A percentile compares a stretch with the other conserved stretches of the same genome.
Conservation (phyloP, 2,329 filamentous ascomycete species). For the Cladosporium halotolerans region DNA sequence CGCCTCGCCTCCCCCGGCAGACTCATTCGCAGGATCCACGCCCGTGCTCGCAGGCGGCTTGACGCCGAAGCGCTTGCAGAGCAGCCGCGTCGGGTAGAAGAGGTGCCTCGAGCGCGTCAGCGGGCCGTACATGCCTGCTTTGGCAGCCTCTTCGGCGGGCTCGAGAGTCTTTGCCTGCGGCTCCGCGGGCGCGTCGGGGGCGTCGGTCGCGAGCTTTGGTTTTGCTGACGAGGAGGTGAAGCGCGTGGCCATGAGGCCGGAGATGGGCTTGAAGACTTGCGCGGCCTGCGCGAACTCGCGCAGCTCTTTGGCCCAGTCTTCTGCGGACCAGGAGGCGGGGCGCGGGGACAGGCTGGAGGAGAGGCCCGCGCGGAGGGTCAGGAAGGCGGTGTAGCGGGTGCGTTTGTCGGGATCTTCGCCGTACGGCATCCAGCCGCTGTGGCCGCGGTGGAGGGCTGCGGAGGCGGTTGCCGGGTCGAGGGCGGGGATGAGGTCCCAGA, state of each 20-base stretch:
- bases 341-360: conserved; percentile 53
- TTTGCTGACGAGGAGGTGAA: conserved; percentile 57
- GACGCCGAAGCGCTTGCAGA: conserved; percentile 97
- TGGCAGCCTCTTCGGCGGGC: conserved; percentile 79
- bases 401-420: conserved; percentile 74
- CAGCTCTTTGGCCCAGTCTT: conserved; percentile 76
- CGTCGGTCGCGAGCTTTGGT: conserved; percentile 29
- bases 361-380: conserved; percentile 68
- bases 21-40: conserved; percentile 37
- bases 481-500: conserved; percentile 43
- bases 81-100: conserved; percentile 73
- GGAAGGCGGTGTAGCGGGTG: conserved; percentile 70
- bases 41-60: conserved; percentile 64
- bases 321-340: conserved; percentile 46
- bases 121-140: conserved; percentile 83
- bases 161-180: conserved; percentile 55
- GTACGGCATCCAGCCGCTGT: conserved; percentile 71
- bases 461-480: conserved; percentile 38
- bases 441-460: conserved; percentile 42
- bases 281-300: conserved; percentile 69
- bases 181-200: conserved; percentile 21
- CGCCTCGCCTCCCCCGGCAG: conserved; percentile 42
- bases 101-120: conserved; percentile 68
- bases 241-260: conserved; percentile 83
- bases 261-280: conserved; percentile 83